These are phyloP conservation scores for Meyerozyma guilliermondii DNA, from an alignment of 1,139 yeast genomes.

Conservation along the genomic window DNA sequence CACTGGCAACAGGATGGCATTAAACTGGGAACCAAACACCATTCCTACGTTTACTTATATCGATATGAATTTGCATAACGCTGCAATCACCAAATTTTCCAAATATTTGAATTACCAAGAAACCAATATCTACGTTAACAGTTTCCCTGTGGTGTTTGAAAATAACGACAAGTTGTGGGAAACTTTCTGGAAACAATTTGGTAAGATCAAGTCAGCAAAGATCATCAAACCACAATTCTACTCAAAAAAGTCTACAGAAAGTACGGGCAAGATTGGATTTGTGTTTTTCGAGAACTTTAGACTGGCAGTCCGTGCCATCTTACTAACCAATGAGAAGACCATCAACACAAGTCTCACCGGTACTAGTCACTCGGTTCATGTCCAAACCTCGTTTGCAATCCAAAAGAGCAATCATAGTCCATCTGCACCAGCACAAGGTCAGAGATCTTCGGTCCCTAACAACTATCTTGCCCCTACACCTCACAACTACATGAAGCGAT, in stretches of 20 bases:
- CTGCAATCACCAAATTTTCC: slow-evolving; percentile 11
- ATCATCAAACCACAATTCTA: slow-evolving; percentile 42
- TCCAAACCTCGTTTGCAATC: slow-evolving; percentile 33
- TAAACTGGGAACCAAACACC: background rate
- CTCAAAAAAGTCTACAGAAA: slow-evolving; percentile 13
- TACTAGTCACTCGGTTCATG: slow-evolving; percentile 7
- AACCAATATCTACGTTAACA: slow-evolving; percentile 55
- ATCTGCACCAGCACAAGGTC: slow-evolving; percentile 3
- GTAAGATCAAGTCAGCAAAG: slow-evolving; percentile 37
- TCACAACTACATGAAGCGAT: slow-evolving; percentile 6
- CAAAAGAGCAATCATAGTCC: slow-evolving; percentile 19
- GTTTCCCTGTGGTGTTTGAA: slow-evolving; percentile 40
- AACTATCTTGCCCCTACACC: slow-evolving; percentile 5
- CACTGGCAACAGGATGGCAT: slow-evolving; percentile 6
- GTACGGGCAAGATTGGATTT: slow-evolving; percentile 12
- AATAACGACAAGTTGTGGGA: slow-evolving; percentile 38
- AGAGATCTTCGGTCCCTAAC: slow-evolving; percentile 6
- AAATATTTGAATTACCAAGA: slow-evolving; percentile 42
- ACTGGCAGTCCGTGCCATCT: slow-evolving; percentile 11
- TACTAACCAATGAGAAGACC: slow-evolving; percentile 8
- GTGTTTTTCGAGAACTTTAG: slow-evolving; percentile 8
- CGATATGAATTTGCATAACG: slow-evolving; percentile 7
- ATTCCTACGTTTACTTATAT: slow-evolving; percentile 1
- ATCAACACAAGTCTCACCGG: slow-evolving; percentile 30
- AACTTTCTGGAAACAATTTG: slow-evolving; percentile 38